Evolutionary conservation across 768 basidiomycete species (phyloP).

Genomic region (Leccinum subtestaceum): DNA sequence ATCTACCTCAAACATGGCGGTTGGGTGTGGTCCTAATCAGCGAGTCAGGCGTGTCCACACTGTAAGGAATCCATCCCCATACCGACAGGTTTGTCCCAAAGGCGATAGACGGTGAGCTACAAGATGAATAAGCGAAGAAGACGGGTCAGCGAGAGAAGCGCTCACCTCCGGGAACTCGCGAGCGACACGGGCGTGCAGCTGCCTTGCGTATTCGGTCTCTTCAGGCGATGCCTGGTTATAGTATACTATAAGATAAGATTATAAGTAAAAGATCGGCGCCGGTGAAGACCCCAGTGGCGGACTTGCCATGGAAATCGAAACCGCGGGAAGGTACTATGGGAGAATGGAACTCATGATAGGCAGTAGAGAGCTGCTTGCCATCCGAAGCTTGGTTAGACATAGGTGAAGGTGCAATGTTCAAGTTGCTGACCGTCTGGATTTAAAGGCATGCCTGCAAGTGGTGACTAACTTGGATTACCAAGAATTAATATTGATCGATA

Average conservation of each 20-base stretch:
- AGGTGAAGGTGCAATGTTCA: too few relatives aligned
- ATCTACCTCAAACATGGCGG: constrained; percentile 71
- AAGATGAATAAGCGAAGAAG: neutral
- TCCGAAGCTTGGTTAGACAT: too few relatives aligned
- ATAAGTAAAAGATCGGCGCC: neutral
- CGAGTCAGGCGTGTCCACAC: neutral
- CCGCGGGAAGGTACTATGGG: constrained; percentile 54
- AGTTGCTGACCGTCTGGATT: too few relatives aligned
- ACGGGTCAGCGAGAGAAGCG: neutral
- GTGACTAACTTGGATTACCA: too few relatives aligned
- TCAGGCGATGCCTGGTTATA: constrained; percentile 48
- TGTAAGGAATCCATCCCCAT: neutral
- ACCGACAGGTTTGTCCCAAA: constrained; percentile 67
- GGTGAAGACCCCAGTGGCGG: neutral
- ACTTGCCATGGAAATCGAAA: constrained; percentile 72
- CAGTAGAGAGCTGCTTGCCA: constrained; percentile 34
- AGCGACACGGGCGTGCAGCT: constrained; percentile 56
- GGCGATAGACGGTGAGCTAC: constrained; percentile 57
- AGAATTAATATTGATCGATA: too few relatives aligned
- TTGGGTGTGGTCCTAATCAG: constrained; percentile 58
- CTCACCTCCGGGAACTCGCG: constrained; percentile 68
- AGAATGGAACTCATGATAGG: constrained; percentile 53
- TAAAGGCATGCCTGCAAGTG: too few relatives aligned
- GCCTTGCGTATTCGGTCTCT: constrained; percentile 47
- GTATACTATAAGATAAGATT: constrained; percentile 45